Evolutionary conservation across 805 yeast species (phyloP).

Genomic region (Grigorovia humatica): DNA sequence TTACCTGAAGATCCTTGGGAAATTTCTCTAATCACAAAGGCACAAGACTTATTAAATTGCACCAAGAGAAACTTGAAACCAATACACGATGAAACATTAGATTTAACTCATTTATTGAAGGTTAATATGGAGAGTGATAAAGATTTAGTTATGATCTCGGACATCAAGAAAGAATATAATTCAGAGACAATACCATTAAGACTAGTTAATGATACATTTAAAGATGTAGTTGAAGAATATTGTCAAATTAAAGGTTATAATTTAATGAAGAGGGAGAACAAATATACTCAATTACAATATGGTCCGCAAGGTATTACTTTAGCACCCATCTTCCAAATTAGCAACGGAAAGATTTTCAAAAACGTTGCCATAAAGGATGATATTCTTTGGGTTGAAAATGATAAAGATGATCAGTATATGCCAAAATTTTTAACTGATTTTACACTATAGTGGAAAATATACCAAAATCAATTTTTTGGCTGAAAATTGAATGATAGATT

Average conservation of each 20-base stretch:
- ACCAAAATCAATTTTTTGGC: too few species aligned
- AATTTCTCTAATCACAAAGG: background rate
- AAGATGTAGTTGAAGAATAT: conserved; percentile 53
- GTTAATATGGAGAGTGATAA: background rate
- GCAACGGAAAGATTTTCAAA: background rate
- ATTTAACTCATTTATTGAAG: conserved; percentile 2
- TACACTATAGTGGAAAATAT: too few species aligned
- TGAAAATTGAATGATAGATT: background rate
- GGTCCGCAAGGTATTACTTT: conserved; percentile 18
- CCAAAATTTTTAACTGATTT: conserved; percentile 13
- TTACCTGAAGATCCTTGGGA: background rate
- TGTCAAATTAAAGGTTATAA: conserved; percentile 43
- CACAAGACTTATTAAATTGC: background rate
- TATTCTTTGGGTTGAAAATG: conserved; percentile 42
- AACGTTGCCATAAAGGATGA: conserved; percentile 48
- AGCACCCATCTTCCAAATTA: conserved; percentile 18
- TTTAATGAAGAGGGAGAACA: conserved; percentile 10
- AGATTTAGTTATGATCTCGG: background rate
- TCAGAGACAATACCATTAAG: conserved; percentile 32
- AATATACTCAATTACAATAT: conserved; percentile 15
- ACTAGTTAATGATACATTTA: conserved; percentile 40
- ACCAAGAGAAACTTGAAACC: conserved; percentile 3
- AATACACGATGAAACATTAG: conserved; percentile 15
- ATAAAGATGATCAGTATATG: conserved; percentile 11
- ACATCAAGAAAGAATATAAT: conserved; percentile 4